These are phyloP conservation scores for Xylariales sp. DNA, from an alignment of 2,329 filamentous ascomycete genomes.

Conservation along the genomic window DNA sequence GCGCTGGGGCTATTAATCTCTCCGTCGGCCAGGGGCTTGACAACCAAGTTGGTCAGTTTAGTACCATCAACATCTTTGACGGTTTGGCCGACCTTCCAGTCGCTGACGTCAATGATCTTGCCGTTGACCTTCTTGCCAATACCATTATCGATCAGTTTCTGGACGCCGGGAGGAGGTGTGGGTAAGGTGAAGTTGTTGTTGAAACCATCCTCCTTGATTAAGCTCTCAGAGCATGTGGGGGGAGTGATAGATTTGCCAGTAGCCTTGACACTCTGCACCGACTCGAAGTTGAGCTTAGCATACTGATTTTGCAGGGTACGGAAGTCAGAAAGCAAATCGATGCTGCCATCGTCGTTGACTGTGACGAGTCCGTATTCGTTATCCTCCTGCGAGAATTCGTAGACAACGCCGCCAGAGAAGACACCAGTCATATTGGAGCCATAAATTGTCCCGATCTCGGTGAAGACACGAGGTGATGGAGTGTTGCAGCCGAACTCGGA, in stretches of 20 bases:
- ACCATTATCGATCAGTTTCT: conserved; percentile 80
- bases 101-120: conserved; percentile 75
- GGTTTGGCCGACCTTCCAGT: conserved; percentile 66
- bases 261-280: conserved; percentile 72
- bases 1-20: conserved; percentile 40
- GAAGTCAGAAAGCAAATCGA: conserved; percentile 72
- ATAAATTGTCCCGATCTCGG: conserved; percentile 80
- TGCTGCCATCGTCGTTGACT: conserved; percentile 67
- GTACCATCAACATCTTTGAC: conserved; percentile 57
- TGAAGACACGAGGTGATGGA: conserved; percentile 76
- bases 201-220: conserved; percentile 78
- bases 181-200: conserved; percentile 84
- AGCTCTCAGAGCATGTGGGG: conserved; percentile 71
- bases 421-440: conserved; percentile 73
- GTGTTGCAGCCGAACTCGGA: conserved; percentile 85
- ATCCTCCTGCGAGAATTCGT: conserved; percentile 80
- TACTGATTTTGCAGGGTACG: conserved; percentile 81
- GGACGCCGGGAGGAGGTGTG: conserved; percentile 72
- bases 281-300: conserved; percentile 76
- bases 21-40: conserved; percentile 49
- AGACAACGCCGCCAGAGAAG: conserved; percentile 82
- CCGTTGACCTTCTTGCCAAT: conserved; percentile 72
- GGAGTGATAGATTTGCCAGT: conserved; percentile 62
- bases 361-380: conserved; percentile 75
- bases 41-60: conserved; percentile 58